phyloP scores from a whole-genome alignment of 2,329 filamentous ascomycete genomes.

The Botrytis fabae region DNA sequence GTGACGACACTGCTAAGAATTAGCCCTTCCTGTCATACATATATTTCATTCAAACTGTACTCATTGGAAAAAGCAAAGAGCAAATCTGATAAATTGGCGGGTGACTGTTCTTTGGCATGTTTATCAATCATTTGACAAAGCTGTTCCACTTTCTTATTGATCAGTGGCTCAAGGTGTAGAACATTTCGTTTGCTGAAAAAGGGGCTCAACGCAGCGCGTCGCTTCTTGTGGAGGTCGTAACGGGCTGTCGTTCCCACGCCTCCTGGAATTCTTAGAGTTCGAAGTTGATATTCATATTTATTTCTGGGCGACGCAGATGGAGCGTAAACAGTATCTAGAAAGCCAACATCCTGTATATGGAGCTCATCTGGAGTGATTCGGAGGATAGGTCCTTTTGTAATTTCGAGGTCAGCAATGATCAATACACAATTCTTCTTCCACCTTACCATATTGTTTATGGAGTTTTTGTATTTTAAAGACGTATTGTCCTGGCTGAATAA shows the following conservation, averaged over 20 bases:
- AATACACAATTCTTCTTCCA: neutral
- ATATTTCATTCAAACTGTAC: neutral
- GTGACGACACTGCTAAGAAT: constrained; percentile 8
- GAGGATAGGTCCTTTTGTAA: neutral
- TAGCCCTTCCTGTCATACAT: neutral
- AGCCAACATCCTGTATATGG: neutral
- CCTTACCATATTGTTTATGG: constrained; percentile 31
- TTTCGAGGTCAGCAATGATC: neutral
- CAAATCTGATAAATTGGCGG: neutral
- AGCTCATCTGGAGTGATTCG: neutral
- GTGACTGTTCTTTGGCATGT: neutral
- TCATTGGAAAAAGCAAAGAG: neutral
- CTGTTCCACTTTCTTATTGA: neutral
- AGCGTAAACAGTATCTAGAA: neutral
- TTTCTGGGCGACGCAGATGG: neutral
- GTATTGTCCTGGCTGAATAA: constrained; percentile 24
- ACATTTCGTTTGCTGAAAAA: neutral
- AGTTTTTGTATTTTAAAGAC: constrained; percentile 28
- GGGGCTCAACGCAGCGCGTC: neutral
- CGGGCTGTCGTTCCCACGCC: neutral
- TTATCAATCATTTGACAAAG: neutral
- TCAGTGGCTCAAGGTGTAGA: neutral
- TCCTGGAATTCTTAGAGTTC: neutral
- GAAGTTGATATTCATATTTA: neutral
- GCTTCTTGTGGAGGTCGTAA: neutral